phyloP scores from a whole-genome alignment of 1,139 yeast genomes.

The Suhomyces wounanorum region DNA sequence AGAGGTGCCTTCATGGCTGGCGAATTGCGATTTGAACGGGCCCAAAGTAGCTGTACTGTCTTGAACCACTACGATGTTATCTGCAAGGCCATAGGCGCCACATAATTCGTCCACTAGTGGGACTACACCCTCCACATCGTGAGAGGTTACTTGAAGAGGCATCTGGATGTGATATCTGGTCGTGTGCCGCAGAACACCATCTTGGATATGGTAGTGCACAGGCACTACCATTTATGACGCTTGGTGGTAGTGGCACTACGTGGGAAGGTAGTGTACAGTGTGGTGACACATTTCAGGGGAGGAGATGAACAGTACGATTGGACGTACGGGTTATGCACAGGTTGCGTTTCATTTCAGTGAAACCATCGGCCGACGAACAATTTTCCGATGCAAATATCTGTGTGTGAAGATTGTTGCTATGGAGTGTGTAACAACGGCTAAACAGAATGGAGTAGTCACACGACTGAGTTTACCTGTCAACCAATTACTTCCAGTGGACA shows the following conservation, averaged over 20 bases:
- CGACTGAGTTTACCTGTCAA: no score
- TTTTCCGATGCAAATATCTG: not conserved
- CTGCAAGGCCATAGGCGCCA: not conserved
- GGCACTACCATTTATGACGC: no score
- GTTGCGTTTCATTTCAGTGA: not conserved
- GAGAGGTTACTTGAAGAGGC: not conserved
- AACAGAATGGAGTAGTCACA: not conserved
- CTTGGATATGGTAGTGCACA: not conserved
- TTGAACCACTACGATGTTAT: not conserved
- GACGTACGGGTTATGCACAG: not conserved
- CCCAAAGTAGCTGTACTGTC: not conserved
- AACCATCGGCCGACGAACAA: not conserved
- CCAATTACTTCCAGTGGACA: no score
- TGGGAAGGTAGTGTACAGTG: no score
- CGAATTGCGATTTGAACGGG: not conserved
- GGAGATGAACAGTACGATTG: not conserved
- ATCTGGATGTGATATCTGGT: not conserved
- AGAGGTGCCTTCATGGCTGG: not conserved
- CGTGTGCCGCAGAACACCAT: not conserved
- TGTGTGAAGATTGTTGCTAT: not conserved
- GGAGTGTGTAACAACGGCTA: not conserved
- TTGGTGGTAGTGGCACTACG: no score
- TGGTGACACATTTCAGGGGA: not conserved
- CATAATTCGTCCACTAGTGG: not conserved
- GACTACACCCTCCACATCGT: not conserved